Evolutionary conservation across 2,329 filamentous ascomycete species (phyloP).

Genomic region (Penicillium brasilianum): DNA sequence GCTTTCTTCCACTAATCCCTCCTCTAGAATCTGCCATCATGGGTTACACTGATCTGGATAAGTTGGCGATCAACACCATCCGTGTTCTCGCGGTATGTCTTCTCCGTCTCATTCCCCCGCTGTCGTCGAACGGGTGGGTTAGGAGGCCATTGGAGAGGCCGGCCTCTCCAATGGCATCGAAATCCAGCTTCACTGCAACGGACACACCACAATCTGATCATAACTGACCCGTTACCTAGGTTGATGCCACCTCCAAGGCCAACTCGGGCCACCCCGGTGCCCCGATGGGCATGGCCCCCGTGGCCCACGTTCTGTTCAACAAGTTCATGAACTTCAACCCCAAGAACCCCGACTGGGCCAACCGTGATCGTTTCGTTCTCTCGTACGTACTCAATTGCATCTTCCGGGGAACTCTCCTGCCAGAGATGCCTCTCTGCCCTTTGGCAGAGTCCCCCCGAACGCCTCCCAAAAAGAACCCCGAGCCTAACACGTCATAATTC

Average conservation of each 20-base stretch:
- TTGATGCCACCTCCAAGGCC: conserved; percentile 94
- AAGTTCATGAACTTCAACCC: conserved; percentile 99
- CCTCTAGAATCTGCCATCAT: conserved; percentile 61
- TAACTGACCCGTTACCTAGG: conserved; percentile 58
- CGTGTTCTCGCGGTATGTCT: conserved; percentile 87
- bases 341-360: conserved; percentile 96
- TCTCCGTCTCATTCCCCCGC: conserved; percentile 18
- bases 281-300: conserved; percentile 95
- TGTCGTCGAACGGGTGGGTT: conserved; percentile 6
- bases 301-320: conserved; percentile 96
- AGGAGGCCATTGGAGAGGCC: conserved; percentile 10
- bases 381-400: conserved; percentile 71
- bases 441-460: background rate
- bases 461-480: background rate
- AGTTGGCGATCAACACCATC: conserved; percentile 97
- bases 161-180: background rate
- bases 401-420: background rate
- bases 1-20: conserved; percentile 22
- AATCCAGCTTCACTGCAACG: background rate
- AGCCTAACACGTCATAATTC: conserved; percentile 18
- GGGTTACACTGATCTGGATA: conserved; percentile 86
- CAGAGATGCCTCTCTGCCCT: background rate
- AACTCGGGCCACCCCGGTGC: conserved; percentile 99
- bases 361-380: conserved; percentile 97
- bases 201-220: background rate